Evolutionary conservation across 495 filamentous ascomycete species (phyloP).

Genomic region (Penicillium nucicola): DNA sequence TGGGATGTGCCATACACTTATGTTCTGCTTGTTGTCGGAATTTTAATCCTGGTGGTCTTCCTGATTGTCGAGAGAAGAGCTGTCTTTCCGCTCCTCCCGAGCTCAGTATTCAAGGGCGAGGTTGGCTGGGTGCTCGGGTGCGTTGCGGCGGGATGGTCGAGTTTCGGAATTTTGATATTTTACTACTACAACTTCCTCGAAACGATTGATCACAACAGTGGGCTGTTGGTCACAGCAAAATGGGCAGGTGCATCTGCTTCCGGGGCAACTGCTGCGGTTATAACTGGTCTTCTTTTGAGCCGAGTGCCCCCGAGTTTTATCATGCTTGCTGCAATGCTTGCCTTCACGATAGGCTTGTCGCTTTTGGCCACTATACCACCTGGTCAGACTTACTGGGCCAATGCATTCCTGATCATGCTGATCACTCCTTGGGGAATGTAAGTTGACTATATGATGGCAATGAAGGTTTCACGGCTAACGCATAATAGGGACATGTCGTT

Average conservation of each 20-base stretch:
- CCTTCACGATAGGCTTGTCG: slow-evolving; percentile 38
- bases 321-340: slow-evolving; percentile 47
- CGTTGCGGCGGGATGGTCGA: slow-evolving; percentile 54
- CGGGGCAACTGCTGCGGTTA: slow-evolving; percentile 38
- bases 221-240: slow-evolving; percentile 38
- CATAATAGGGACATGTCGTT: slow-evolving; percentile 35
- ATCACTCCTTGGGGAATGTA: slow-evolving; percentile 56
- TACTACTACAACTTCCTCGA: slow-evolving; percentile 44
- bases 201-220: slow-evolving; percentile 25
- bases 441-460: slow-evolving; percentile 34
- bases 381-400: slow-evolving; percentile 42
- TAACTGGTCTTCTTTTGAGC: slow-evolving; percentile 41
- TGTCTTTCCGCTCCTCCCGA: slow-evolving; percentile 52
- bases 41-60: slow-evolving; percentile 49
- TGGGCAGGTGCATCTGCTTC: slow-evolving; percentile 33
- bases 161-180: slow-evolving; percentile 50
- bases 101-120: slow-evolving; percentile 45
- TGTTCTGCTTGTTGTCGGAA: slow-evolving; percentile 51
- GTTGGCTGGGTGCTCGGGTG: slow-evolving; percentile 54
- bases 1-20: slow-evolving; percentile 55
- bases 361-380: slow-evolving; percentile 35
- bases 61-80: slow-evolving; percentile 46
- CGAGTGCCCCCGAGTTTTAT: slow-evolving; percentile 37
- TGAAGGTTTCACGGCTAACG: slow-evolving; percentile 2
- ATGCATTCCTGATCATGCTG: slow-evolving; percentile 43